A percentile compares a stretch with the other conserved stretches of the same genome.
These are phyloP conservation scores for Yarrowia sp. DNA, from an alignment of 805 yeast genomes.

Conservation along the genomic window DNA sequence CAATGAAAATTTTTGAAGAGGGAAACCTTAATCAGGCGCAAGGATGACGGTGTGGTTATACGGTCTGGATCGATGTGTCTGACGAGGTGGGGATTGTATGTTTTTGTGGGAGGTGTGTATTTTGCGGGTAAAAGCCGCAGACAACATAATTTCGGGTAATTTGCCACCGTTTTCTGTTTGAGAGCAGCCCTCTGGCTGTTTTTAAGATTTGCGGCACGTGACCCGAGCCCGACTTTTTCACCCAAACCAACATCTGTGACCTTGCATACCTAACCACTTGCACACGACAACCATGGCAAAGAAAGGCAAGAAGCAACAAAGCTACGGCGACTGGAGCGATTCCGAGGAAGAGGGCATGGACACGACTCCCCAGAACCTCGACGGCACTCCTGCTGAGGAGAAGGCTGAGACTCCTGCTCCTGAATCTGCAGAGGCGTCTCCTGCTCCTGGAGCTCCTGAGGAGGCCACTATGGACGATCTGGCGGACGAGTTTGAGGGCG, in stretches of 20 bases:
- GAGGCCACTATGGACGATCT: conserved; percentile 37
- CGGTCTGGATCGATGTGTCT: no score
- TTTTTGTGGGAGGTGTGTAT: no score
- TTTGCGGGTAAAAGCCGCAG: no score
- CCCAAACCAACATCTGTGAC: background rate
- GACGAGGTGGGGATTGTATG: no score
- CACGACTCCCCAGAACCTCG: conserved; percentile 6
- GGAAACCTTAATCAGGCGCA: background rate
- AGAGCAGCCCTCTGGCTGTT: no score
- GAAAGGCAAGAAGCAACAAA: conserved; percentile 24
- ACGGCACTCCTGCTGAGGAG: background rate
- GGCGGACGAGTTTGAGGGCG: conserved; percentile 44
- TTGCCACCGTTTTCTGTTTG: no score
- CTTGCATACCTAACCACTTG: conserved; percentile 1
- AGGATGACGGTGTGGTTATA: background rate
- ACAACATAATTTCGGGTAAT: no score
- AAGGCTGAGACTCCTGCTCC: background rate
- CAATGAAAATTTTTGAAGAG: background rate
- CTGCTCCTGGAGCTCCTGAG: conserved; percentile 34
- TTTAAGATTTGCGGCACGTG: no score
- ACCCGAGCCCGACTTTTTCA: background rate
- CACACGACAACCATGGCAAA: conserved; percentile 5
- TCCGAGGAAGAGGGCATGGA: conserved; percentile 21
- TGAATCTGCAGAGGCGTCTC: conserved; percentile 27
- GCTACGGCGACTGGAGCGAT: conserved; percentile 26